A percentile compares a stretch with the other conserved stretches of the same genome.
phyloP scores from a whole-genome alignment of 2,329 filamentous ascomycete genomes.

The Neonectria hederae region DNA sequence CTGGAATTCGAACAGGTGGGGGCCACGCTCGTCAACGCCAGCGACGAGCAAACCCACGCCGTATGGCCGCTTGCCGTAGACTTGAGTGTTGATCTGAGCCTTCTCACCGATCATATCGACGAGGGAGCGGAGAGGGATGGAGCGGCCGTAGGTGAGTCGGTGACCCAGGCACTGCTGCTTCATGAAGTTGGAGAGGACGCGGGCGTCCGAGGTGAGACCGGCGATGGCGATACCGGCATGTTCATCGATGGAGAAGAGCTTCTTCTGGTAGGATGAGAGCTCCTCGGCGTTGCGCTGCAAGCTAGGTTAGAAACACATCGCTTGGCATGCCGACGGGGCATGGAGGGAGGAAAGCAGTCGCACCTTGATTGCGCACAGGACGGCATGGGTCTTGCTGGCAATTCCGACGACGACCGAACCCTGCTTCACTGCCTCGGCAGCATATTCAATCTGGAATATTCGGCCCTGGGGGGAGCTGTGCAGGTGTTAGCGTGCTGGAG shows the following conservation, averaged over 20 bases:
- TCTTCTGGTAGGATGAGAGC: slow-evolving; percentile 99
- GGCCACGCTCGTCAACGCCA: slow-evolving; percentile 91
- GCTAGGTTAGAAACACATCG: slow-evolving; percentile 20
- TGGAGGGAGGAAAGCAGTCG: slow-evolving; percentile 27
- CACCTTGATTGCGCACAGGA: slow-evolving; percentile 96
- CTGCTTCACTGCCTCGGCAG: slow-evolving; percentile 98
- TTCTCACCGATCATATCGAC: slow-evolving; percentile 94
- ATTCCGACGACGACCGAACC: slow-evolving; percentile 97
- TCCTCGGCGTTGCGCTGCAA: slow-evolving; percentile 95
- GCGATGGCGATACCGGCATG: slow-evolving; percentile 96
- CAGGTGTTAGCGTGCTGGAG: slow-evolving; percentile 40
- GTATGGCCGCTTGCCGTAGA: slow-evolving; percentile 96
- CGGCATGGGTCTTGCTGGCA: slow-evolving; percentile 97
- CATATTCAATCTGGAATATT: slow-evolving; percentile 99
- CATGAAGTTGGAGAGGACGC: slow-evolving; percentile 99
- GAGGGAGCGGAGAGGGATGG: slow-evolving; percentile 89
- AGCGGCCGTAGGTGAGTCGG: slow-evolving; percentile 93
- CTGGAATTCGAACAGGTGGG: slow-evolving; percentile 98
- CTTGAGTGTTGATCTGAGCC: slow-evolving; percentile 96
- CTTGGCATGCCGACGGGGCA: slow-evolving; percentile 14
- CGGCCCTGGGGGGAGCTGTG: slow-evolving; percentile 94
- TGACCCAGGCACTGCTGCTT: slow-evolving; percentile 98
- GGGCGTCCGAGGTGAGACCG: slow-evolving; percentile 95
- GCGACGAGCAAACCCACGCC: slow-evolving; percentile 93
- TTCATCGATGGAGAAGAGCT: slow-evolving; percentile 95